These are phyloP conservation scores for Cercophora newfieldiana DNA, from an alignment of 495 filamentous ascomycete genomes.

Conservation along the genomic window DNA sequence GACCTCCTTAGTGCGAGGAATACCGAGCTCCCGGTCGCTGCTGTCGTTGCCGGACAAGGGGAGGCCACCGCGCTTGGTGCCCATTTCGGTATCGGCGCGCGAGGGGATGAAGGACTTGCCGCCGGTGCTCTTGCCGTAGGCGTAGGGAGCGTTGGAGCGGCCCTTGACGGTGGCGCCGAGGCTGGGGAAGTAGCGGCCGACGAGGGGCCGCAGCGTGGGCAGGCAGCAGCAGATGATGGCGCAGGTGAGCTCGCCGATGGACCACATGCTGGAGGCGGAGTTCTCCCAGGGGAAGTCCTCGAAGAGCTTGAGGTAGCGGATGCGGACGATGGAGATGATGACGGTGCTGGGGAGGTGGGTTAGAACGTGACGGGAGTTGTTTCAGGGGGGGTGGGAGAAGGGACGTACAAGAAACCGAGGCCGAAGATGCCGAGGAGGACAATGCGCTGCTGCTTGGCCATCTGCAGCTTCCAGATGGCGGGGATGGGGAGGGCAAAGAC, in stretches of 20 bases:
- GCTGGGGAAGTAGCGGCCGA: constrained; percentile 37
- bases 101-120: background rate
- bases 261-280: constrained; percentile 54
- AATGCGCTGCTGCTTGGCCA: constrained; percentile 35
- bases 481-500: constrained; percentile 39
- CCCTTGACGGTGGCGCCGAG: constrained; percentile 12
- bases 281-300: constrained; percentile 52
- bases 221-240: constrained; percentile 57
- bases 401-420: constrained; percentile 39
- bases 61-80: background rate
- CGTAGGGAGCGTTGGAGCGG: background rate
- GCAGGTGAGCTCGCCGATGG: constrained; percentile 52
- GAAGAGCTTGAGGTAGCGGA: constrained; percentile 42
- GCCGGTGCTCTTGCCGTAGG: background rate
- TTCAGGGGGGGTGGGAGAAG: background rate
- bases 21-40: constrained; percentile 6
- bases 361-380: background rate
- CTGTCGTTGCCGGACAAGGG: background rate
- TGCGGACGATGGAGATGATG: constrained; percentile 53
- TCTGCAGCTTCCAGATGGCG: constrained; percentile 40
- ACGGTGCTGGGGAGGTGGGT: constrained; percentile 34
- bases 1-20: background rate
- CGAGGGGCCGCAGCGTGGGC: constrained; percentile 48
- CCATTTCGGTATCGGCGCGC: background rate
- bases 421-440: constrained; percentile 40